Evolutionary conservation across 768 basidiomycete genomes (phyloP), one percentile per base, ranked within the genome.

Genomic region (Favolaschia claudopus): DNA sequence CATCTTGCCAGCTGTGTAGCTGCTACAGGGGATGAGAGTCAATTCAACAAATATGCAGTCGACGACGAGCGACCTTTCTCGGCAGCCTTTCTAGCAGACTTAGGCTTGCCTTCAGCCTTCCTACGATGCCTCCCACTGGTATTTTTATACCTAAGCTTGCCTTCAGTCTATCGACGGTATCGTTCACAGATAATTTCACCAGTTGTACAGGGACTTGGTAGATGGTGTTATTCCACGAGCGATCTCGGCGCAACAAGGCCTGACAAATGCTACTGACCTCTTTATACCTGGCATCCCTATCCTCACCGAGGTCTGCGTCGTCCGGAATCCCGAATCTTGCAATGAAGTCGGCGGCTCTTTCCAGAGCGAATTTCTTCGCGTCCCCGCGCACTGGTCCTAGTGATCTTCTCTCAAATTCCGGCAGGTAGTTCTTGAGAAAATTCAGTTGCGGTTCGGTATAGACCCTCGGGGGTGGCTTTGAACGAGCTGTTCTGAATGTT

Each of bases 121-220:
- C 85, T 76, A 51, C 85, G 76, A 7, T 82, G 84, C 29, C 87
- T 78, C 7, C 86, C 87, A 52, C 86, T 82, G 17, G 87, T 87
- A 70, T 88, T 88, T 74, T 88, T 88, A 74, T 86, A 88, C 87
- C 87, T n/a, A n/a, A n/a, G n/a, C n/a, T n/a, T n/a, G n/a, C n/a
- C n/a, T n/a, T n/a, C n/a, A n/a, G n/a, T n/a, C n/a, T n/a, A n/a
- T n/a, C n/a, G n/a, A n/a, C n/a, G n/a, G n/a, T n/a, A n/a, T n/a
- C n/a, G n/a, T n/a, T n/a, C n/a, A n/a, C n/a, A n/a, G n/a, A n/a
- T n/a, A n/a, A n/a, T n/a, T 48, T 28, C 34, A 48, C 46, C 46
- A 89, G 65, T 87, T 88, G 75, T 88, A 88, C 55, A 88, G 85
- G 82, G n/a, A n/a, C n/a, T n/a, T n/a, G n/a, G n/a, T n/a, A n/a